These are phyloP conservation scores for Clausena lansium DNA, from an alignment of 345 rosid genomes.

Conservation along the genomic window DNA sequence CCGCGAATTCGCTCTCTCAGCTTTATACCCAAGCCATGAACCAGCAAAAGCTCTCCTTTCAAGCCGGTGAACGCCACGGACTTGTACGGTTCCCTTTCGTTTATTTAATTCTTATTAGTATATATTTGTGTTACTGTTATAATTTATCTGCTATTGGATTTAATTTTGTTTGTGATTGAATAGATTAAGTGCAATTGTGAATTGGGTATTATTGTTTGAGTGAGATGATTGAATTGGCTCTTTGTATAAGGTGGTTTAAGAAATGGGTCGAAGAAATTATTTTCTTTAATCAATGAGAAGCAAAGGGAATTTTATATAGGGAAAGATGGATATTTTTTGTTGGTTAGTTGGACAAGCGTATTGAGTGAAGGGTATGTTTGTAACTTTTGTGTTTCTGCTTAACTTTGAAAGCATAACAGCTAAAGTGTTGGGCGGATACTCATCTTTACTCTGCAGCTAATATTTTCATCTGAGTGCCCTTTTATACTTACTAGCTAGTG, in stretches of 20 bases:
- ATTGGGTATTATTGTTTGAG: constrained; percentile 2
- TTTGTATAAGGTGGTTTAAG: neutral
- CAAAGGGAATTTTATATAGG: neutral
- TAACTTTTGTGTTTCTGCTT: too few relatives aligned
- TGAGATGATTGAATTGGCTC: constrained; percentile 9
- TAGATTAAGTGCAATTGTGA: neutral
- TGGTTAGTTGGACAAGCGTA: too few relatives aligned
- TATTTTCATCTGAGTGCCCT: too few relatives aligned
- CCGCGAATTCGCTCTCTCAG: constrained; percentile 89
- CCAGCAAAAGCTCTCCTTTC: constrained; percentile 68
- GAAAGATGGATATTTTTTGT: neutral
- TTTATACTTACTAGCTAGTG: too few relatives aligned
- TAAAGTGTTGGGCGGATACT: too few relatives aligned
- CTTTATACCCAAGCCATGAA: constrained; percentile 84
- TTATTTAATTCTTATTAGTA: neutral
- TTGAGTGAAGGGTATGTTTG: too few relatives aligned
- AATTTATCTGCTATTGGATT: neutral
- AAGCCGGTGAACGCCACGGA: constrained; percentile 76
- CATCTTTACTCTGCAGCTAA: too few relatives aligned
- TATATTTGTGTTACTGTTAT: neutral
- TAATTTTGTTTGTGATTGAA: neutral
- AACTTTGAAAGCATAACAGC: too few relatives aligned
- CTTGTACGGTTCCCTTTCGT: constrained; percentile 35
- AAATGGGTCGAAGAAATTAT: neutral
- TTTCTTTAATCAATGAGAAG: neutral